Evolutionary conservation across 2,329 filamentous ascomycete species (phyloP), one percentile per base, ranked within the genome.

Genomic region (Colletotrichum sublineola): DNA sequence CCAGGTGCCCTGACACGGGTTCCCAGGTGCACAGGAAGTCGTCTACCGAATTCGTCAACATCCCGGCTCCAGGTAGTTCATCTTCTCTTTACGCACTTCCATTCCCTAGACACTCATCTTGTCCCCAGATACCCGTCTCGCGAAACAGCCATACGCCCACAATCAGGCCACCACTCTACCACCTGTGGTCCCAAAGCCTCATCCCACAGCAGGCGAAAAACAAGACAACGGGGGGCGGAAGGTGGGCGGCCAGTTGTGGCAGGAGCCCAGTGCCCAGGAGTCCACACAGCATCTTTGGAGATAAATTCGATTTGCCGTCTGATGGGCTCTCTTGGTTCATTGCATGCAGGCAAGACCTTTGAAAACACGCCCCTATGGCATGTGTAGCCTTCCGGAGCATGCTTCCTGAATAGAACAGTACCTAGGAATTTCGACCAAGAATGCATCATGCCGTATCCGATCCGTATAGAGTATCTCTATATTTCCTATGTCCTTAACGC

Each of bases 211-310:
- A 11, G 82, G 79, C 58, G 76, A 79, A 44, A 78, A 77, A 63
- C 77, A 78, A 8, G 79, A 79, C 61, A 81, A 83, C 58, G 77
- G 80, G 6, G 77, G 77, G 36, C 79, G 70, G 48, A 55, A 58
- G 31, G 31, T 53, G 11, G 31, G 14, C 12, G 74, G 52, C 67
- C 76, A 77, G 65, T 74, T 74, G 64, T 71, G 68, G 68, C 50
- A 67, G n/a, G 76, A 57, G 40, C 57, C 68, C 11, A 40, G 61
- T n/a, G 40, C 24, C 6, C n/a, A 50, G 38, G 40, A 29, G n/a
- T 14, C 57, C 2, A 14, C 70, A 29, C 48, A 48, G 3, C 60
- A 42, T 20, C 61, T 69, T 24, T 70, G 55, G 60, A 12, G 20
- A 48, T 48, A n/a, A n/a, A 44, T 18, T 46, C 61, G 11, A 48